Conservation (phyloP, 2,329 filamentous ascomycete genomes). For the Trichoderma sp. region DNA sequence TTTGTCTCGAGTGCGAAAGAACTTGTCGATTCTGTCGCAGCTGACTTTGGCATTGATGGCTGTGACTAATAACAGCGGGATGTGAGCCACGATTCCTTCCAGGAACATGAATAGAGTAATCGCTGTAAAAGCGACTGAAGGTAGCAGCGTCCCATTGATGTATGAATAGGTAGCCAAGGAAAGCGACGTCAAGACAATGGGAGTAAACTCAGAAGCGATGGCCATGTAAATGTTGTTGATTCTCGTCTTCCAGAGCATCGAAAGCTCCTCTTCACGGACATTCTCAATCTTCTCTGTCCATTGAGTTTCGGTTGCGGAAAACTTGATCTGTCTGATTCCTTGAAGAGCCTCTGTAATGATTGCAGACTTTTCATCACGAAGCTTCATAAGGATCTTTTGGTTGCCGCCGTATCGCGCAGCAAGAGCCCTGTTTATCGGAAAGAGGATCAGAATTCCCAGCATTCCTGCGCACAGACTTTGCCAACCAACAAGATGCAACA, state of each 20-base stretch:
- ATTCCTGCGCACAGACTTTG: conserved; percentile 7
- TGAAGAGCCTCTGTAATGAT: neutral
- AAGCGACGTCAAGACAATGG: conserved; percentile 1
- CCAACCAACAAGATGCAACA: conserved; percentile 14
- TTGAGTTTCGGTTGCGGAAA: conserved; percentile 16
- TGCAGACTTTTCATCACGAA: conserved; percentile 6
- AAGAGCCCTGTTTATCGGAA: conserved; percentile 1
- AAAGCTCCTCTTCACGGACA: conserved; percentile 11
- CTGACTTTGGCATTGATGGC: conserved; percentile 14
- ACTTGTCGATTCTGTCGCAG: conserved; percentile 11
- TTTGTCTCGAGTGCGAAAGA: conserved; percentile 6
- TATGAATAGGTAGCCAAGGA: conserved; percentile 11
- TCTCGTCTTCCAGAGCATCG: conserved; percentile 1
- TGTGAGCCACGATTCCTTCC: neutral
- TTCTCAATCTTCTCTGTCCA: conserved; percentile 15
- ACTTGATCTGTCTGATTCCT: conserved; percentile 20
- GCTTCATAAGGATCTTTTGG: neutral
- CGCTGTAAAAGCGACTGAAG: conserved; percentile 18
- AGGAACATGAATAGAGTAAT: conserved; percentile 17
- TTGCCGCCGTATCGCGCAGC: neutral
- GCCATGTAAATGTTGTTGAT: conserved; percentile 14
- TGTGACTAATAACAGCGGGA: conserved; percentile 3
- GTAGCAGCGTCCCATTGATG: conserved; percentile 11
- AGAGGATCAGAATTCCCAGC: neutral
- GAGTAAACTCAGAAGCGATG: conserved; percentile 10